Evolutionary conservation across 345 rosid species (phyloP), one percentile per base, ranked within the genome.

Genomic region (Lumnitzera littorea): DNA sequence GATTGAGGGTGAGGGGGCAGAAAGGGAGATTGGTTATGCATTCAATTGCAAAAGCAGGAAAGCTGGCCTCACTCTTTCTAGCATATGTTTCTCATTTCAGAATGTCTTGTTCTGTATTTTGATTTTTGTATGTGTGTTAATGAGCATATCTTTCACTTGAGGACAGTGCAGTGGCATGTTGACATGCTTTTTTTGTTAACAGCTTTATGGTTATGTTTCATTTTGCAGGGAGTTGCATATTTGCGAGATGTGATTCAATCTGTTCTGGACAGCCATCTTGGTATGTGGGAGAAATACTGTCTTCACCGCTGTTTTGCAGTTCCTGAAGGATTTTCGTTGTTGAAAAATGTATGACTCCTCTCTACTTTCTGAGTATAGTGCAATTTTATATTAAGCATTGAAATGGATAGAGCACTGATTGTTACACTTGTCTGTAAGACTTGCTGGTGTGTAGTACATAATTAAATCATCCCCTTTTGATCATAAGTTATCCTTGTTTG

Each of bases 201-300:
- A 17, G 9, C 46, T 16, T 23, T 58, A 13, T 24, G 61, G 15
- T 53, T n/a, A 12, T 65, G 46, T 50, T 5, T 24, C 57, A 53
- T 13, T 56, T 41, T 67, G 60, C 55, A 92, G 98, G 91, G 96
- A 24, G 76, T 85, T 69, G 80, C 64, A 49, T 55, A 62, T 27
- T 66, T 90, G 63, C 90, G 78, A 48, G 67, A 59, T 68, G 62
- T 62, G 77, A 72, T 87, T 46, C 85, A 76, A 56, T 80, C 85
- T 1, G 72, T 70, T 68, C 51, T 88, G 64, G 95, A 82, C 48
- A 67, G 61, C 54, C 77, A 85, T 53, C 71, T 87, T 73, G 65
- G 70, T 54, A 61, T 84, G 78, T 92, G 97, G 97, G 90, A 87
- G 78, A 62, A 64, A 48, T 90, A 88, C 70, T 86, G 91, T 72